A percentile compares a stretch with the other conserved stretches of the same genome.
Evolutionary conservation across 495 filamentous ascomycete species (phyloP).

Genomic region (Penicillium flavigenum): DNA sequence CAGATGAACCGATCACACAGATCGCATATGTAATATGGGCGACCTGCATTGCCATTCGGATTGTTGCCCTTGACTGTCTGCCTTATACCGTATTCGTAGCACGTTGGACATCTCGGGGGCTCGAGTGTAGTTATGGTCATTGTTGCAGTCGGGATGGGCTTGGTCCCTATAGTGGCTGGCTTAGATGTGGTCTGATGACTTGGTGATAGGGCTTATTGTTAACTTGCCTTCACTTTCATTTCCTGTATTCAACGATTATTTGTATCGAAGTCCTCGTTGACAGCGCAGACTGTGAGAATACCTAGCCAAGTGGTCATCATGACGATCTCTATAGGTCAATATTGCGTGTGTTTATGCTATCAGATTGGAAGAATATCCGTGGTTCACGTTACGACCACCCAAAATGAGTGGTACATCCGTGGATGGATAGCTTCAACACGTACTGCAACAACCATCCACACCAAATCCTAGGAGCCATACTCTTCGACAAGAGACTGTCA

Average conservation of each 20-base stretch:
- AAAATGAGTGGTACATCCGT: not conserved
- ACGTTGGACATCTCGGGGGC: not conserved
- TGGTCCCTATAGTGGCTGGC: not conserved
- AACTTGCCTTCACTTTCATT: not conserved
- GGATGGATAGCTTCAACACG: not conserved
- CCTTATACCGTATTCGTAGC: not conserved
- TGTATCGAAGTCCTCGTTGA: not conserved
- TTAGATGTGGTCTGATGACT: not conserved
- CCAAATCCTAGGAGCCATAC: too few relatives aligned
- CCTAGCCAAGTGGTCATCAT: not conserved
- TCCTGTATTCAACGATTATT: not conserved
- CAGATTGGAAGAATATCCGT: not conserved
- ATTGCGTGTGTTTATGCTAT: not conserved
- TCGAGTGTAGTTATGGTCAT: not conserved
- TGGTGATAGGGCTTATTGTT: not conserved
- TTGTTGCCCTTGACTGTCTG: not conserved
- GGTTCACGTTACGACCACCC: not conserved
- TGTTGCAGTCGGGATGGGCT: not conserved
- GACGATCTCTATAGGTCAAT: not conserved
- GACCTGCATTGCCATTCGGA: constrained; percentile 13
- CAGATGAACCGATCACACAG: constrained; percentile 6
- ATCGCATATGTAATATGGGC: constrained; percentile 12
- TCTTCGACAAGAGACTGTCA: too few relatives aligned
- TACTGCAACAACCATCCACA: not conserved
- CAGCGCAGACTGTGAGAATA: not conserved